Base-by-base conservation (phyloP, 345 rosid species). In the Rhizophora mangle region DNA sequence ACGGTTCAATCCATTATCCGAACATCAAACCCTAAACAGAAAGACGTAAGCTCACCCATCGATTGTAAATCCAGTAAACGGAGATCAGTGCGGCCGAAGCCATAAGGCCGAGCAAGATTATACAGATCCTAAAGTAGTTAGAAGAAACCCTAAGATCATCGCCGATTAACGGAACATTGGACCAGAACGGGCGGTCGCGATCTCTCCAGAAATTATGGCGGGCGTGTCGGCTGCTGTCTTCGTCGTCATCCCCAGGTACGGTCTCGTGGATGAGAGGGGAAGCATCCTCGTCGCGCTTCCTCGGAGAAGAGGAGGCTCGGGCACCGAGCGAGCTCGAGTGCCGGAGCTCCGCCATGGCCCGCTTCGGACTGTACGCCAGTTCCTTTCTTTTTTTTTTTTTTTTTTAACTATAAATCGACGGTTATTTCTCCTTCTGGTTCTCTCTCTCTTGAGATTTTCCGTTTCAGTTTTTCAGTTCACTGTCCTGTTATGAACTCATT, bases 291-390 rank as follows among this genome's bases (percentile, higher is more conserved):
- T 92, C 98, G 63, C 96, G 97, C 78, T 84, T 85, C 87, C 80
- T 76, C 15, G 99, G 99, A 53, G 99, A 95, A 56, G 93, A 84
- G 51, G 90, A 62, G 76, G 90, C 77, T 68, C 99, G 86, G 86
- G 87, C 81, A 16, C 99, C 99, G 62, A 81, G 75, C 70, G 97
- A 90, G 84, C 91, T 84, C 77, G 98, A 89, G 85, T 96, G 95
- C 79, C 99, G 79, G 47, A 89, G 91, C 96, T 96, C 99, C 51
- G 84, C 99, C 95, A 87, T 82, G 49, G 84, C 95, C 68, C 90
- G 82, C 80, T 90, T 92, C 55, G 81, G 81, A 68, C 81, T 77
- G 74, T 32, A 77, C 53, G 81, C 70, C 81, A 72, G 72, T 67
- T 68, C 68, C 55, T 22, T 39, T 39, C 46, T 11, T 2, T 2